A percentile compares a stretch with the other conserved stretches of the same genome.
Evolutionary conservation across 176 grass and related monocot species (phyloP).

Genomic region (Thinopyrum elongatum): DNA sequence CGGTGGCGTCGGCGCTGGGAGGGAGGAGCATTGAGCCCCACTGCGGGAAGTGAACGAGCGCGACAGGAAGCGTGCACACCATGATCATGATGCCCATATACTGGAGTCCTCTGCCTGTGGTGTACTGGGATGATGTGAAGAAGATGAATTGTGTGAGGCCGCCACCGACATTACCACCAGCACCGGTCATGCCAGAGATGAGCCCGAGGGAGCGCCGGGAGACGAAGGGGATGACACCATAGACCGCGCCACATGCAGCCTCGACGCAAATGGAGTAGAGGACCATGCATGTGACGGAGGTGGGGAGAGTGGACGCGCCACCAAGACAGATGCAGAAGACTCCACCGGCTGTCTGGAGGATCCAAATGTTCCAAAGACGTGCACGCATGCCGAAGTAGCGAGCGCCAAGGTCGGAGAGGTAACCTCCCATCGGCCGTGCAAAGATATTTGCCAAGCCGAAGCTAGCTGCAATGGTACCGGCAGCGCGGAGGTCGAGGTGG

Average conservation of each 20-base stretch:
- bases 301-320: constrained; percentile 24
- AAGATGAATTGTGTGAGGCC: background rate
- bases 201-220: constrained; percentile 27
- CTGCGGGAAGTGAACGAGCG: background rate
- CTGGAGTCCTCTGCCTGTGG: background rate
- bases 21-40: background rate
- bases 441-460: constrained; percentile 94
- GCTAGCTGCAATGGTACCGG: constrained; percentile 77
- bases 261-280: constrained; percentile 85
- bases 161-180: background rate
- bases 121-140: background rate
- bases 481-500: constrained; percentile 65
- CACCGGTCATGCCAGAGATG: constrained; percentile 10
- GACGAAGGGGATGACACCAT: constrained; percentile 76
- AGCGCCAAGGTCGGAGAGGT: constrained; percentile 57
- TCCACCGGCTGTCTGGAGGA: constrained; percentile 91
- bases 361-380: constrained; percentile 84
- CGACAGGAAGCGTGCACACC: background rate
- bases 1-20: background rate
- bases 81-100: background rate
- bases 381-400: constrained; percentile 71
- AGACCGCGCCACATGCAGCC: constrained; percentile 76
- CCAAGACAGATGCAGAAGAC: constrained; percentile 23
- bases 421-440: constrained; percentile 58
- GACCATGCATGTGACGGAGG: constrained; percentile 67